phyloP scores from a whole-genome alignment of 2,329 filamentous ascomycete genomes.

The Penicillium freii region DNA sequence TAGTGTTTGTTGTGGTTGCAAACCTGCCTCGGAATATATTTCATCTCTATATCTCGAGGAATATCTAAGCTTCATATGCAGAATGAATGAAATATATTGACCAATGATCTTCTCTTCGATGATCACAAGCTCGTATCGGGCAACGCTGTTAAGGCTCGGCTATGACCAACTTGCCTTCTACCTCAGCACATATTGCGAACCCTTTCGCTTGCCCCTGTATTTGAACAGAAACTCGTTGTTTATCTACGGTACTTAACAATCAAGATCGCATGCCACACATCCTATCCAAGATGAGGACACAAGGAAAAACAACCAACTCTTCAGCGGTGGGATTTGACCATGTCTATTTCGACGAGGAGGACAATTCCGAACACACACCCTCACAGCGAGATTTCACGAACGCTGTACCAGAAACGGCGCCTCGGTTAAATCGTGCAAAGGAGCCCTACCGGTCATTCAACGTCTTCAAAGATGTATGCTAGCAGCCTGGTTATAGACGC shows the following conservation, averaged over 20 bases:
- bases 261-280: background rate
- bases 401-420: background rate
- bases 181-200: background rate
- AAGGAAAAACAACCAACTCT: conserved; percentile 1
- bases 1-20: background rate
- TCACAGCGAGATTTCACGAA: background rate
- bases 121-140: conserved; percentile 5
- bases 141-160: background rate
- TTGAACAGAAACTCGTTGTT: background rate
- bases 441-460: conserved; percentile 7
- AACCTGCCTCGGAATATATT: background rate
- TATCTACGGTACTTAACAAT: background rate
- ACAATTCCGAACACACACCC: background rate
- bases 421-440: background rate
- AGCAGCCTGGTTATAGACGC: too few species aligned
- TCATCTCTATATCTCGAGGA: background rate
- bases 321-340: background rate
- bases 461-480: conserved; percentile 6
- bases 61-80: background rate
- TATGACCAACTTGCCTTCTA: background rate
- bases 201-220: background rate
- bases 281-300: background rate
- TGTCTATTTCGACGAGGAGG: background rate
- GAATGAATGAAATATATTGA: background rate
- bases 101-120: background rate